Conservation (phyloP, 495 filamentous ascomycete species). For the Daldinia concentrica region DNA sequence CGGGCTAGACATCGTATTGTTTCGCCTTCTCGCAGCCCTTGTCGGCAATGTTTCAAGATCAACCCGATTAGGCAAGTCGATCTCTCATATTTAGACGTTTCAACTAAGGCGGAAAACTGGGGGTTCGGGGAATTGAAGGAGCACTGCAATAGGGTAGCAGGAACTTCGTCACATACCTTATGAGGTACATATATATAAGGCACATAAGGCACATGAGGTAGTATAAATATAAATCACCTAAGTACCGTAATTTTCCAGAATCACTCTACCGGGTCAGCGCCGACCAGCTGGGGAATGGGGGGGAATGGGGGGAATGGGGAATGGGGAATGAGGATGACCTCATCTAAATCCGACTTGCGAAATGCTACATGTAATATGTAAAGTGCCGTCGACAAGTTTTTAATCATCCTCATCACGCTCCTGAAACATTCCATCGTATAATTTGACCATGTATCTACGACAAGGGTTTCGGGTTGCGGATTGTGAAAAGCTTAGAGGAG, state of each 20-base stretch:
- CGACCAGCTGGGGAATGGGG: slow-evolving; percentile 4
- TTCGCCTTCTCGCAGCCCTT: slow-evolving; percentile 45
- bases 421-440: slow-evolving; percentile 36
- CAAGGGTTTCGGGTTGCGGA: slow-evolving; percentile 35
- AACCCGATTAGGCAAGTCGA: slow-evolving; percentile 48
- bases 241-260: slow-evolving; percentile 35
- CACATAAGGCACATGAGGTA: neutral
- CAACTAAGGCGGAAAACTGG: slow-evolving; percentile 44
- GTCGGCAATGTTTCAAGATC: slow-evolving; percentile 44
- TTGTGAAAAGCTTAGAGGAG: neutral
- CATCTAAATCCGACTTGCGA: slow-evolving; percentile 30
- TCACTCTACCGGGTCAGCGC: slow-evolving; percentile 30
- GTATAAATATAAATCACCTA: slow-evolving; percentile 6
- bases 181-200: slow-evolving; percentile 13
- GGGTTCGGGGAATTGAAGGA: slow-evolving; percentile 48
- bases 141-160: slow-evolving; percentile 42
- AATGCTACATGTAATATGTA: slow-evolving; percentile 14
- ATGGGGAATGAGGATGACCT: slow-evolving; percentile 35
- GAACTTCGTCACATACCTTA: slow-evolving; percentile 34
- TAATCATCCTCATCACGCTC: slow-evolving; percentile 5
- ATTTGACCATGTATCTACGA: slow-evolving; percentile 14
- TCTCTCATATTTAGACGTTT: slow-evolving; percentile 47
- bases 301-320: slow-evolving; percentile 14
- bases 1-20: slow-evolving; percentile 25
- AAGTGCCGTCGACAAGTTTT: neutral